These are phyloP conservation scores for Puccinia coronata DNA, from an alignment of 1,284 basidiomycete species.

Conservation along the genomic window DNA sequence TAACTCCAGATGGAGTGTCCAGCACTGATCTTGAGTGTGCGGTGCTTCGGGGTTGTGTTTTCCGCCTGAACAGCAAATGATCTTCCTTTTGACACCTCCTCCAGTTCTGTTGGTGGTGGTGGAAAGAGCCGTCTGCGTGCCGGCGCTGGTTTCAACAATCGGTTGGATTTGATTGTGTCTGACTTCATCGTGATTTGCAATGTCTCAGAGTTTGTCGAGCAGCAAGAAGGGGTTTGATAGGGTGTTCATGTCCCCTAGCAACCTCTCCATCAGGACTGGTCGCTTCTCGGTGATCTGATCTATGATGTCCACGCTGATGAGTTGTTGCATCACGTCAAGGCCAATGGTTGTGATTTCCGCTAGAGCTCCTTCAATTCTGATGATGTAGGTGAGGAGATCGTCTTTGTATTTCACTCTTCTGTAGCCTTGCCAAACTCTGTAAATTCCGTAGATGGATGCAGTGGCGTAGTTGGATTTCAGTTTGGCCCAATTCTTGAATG, in stretches of 20 bases:
- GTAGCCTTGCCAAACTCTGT: neutral
- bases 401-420: neutral
- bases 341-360: neutral
- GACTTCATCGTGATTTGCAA: neutral
- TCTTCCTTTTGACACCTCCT: neutral
- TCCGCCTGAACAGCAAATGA: neutral
- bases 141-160: neutral
- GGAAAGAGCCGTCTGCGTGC: neutral
- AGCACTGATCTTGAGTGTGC: neutral
- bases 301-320: neutral
- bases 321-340: neutral
- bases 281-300: neutral
- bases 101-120: neutral
- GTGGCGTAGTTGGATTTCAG: neutral
- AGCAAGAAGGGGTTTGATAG: neutral
- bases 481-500: neutral
- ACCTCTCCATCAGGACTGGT: neutral
- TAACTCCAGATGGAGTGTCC: neutral
- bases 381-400: neutral
- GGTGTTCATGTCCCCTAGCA: neutral
- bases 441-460: neutral
- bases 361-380: neutral
- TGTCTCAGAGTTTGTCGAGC: neutral
- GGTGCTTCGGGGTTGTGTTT: neutral
- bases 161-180: neutral